These are phyloP conservation scores for Agaricus sinodeliciosus DNA, from an alignment of 768 basidiomycete species.

Conservation along the genomic window DNA sequence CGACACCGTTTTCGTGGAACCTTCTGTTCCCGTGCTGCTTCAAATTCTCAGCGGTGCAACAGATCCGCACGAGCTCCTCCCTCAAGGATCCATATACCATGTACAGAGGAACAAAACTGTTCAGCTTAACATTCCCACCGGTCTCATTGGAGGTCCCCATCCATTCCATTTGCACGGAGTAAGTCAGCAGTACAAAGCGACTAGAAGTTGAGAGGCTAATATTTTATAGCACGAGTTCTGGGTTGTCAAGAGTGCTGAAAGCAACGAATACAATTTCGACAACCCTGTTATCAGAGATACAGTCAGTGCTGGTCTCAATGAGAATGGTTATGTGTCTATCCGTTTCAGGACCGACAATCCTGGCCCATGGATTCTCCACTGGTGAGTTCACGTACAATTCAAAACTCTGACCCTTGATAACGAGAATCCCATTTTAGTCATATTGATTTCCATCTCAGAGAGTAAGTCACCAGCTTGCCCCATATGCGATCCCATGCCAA, in stretches of 20 bases:
- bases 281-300: slow-evolving; percentile 34
- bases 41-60: slow-evolving; percentile 52
- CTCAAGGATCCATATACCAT: slow-evolving; percentile 37
- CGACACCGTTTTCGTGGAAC: slow-evolving; percentile 24
- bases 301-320: slow-evolving; percentile 22
- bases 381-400: slow-evolving; percentile 19
- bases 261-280: slow-evolving; percentile 29
- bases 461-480: slow-evolving; percentile 19
- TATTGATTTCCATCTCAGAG: slow-evolving; percentile 46
- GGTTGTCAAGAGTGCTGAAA: slow-evolving; percentile 34
- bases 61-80: slow-evolving; percentile 41
- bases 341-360: slow-evolving; percentile 46
- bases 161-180: slow-evolving; percentile 35
- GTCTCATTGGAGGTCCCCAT: slow-evolving; percentile 32
- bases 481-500: background rate
- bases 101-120: slow-evolving; percentile 38
- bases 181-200: background rate
- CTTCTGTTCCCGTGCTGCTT: slow-evolving; percentile 45
- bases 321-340: slow-evolving; percentile 34
- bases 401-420: background rate
- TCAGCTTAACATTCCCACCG: slow-evolving; percentile 25
- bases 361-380: slow-evolving; percentile 47
- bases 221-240: slow-evolving; percentile 34
- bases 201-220: background rate
- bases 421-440: slow-evolving; percentile 24